phyloP scores from a whole-genome alignment of 257 asterid species.

The Solanum rostratum region DNA sequence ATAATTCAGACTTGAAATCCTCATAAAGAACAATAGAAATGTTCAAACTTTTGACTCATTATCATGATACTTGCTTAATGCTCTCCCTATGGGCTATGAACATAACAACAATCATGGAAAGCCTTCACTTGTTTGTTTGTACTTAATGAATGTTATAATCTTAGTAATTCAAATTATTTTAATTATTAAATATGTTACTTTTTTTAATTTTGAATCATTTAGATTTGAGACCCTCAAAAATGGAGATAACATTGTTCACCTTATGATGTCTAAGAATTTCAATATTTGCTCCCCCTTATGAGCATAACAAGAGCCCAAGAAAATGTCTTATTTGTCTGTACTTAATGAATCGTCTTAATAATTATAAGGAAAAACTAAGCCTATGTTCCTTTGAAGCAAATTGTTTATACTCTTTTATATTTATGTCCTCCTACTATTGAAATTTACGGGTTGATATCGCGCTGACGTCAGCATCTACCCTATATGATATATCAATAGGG shows the following conservation, averaged over 20 bases:
- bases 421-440: too few relatives aligned
- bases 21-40: background rate
- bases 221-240: background rate
- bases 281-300: conserved; percentile 50
- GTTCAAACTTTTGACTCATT: background rate
- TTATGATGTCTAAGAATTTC: background rate
- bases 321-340: background rate
- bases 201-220: too few relatives aligned
- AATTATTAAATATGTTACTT: background rate
- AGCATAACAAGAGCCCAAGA: background rate
- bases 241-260: background rate
- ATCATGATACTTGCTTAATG: background rate
- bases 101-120: background rate
- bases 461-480: too few relatives aligned
- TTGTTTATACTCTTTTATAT: too few relatives aligned
- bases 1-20: background rate
- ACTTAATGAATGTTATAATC: background rate
- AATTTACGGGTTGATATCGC: too few relatives aligned
- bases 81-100: too few relatives aligned
- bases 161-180: background rate
- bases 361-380: too few relatives aligned
- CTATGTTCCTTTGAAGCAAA: too few relatives aligned
- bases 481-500: too few relatives aligned
- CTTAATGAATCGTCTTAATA: background rate
- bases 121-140: background rate